These are phyloP conservation scores for Dryas drummondii DNA, from an alignment of 306 rosid genomes.

Conservation along the genomic window DNA sequence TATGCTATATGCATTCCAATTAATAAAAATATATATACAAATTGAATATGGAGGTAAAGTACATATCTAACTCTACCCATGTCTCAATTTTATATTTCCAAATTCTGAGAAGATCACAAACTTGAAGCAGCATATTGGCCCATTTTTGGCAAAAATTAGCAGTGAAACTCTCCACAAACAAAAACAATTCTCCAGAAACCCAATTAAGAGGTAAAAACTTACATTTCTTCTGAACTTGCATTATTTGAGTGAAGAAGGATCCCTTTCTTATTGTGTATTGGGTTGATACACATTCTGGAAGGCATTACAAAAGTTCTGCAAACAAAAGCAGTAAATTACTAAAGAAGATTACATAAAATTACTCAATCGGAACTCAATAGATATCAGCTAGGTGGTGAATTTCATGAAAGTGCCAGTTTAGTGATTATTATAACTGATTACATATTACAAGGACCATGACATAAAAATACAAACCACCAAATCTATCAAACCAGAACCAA, in stretches of 20 bases:
- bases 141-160: background rate
- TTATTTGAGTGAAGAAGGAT: conserved; percentile 59
- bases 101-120: background rate
- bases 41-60: background rate
- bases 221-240: conserved; percentile 72
- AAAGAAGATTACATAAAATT: background rate
- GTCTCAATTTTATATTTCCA: background rate
- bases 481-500: background rate
- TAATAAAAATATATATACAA: background rate
- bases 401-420: background rate
- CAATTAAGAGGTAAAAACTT: conserved; percentile 10
- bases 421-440: background rate
- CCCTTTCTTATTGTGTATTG: conserved; percentile 87
- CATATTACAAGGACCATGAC: background rate
- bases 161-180: background rate
- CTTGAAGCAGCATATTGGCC: conserved; percentile 12
- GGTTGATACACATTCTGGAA: conserved; percentile 90
- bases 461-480: background rate
- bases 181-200: conserved; percentile 4
- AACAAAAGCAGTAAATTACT: conserved; percentile 18
- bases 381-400: background rate
- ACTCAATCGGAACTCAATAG: background rate
- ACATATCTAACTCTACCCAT: background rate
- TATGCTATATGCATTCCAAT: background rate
- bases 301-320: conserved; percentile 96